phyloP scores from a whole-genome alignment of 1,284 basidiomycete species.

The Tylopilus sp. region DNA sequence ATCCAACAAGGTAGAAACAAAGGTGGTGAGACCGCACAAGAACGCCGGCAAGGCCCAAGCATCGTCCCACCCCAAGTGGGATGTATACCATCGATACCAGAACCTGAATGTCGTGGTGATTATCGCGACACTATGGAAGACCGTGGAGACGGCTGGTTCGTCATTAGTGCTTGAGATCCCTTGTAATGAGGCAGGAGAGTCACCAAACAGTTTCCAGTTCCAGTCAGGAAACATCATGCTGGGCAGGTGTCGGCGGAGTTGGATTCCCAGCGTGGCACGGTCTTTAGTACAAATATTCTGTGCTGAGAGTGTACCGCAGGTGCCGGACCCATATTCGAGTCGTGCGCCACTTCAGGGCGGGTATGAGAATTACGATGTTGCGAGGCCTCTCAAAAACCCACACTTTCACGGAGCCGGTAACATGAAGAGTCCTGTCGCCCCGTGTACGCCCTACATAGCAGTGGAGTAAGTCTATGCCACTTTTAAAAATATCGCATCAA shows the following conservation, averaged over 20 bases:
- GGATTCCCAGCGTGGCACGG: not conserved
- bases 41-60: conserved; percentile 19
- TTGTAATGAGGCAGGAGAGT: not conserved
- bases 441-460: too few relatives aligned
- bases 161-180: not conserved
- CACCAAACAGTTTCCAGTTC: conserved; percentile 12
- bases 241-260: not conserved
- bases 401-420: not conserved
- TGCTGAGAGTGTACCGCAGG: not conserved
- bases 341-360: not conserved
- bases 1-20: conserved; percentile 13
- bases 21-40: conserved; percentile 12
- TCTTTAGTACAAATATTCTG: too few relatives aligned
- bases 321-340: not conserved
- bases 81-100: conserved; percentile 21
- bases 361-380: not conserved
- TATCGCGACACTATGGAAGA: conserved; percentile 26
- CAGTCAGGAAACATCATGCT: conserved; percentile 20
- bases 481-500: not conserved
- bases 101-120: conserved; percentile 25
- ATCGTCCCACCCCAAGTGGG: conserved; percentile 32
- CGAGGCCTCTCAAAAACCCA: not conserved
- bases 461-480: not conserved
- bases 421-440: not conserved
- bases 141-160: conserved; percentile 13